Evolutionary conservation across 2,329 filamentous ascomycete genomes (phyloP).

Genomic region (Phyllosticta citribraziliensis): DNA sequence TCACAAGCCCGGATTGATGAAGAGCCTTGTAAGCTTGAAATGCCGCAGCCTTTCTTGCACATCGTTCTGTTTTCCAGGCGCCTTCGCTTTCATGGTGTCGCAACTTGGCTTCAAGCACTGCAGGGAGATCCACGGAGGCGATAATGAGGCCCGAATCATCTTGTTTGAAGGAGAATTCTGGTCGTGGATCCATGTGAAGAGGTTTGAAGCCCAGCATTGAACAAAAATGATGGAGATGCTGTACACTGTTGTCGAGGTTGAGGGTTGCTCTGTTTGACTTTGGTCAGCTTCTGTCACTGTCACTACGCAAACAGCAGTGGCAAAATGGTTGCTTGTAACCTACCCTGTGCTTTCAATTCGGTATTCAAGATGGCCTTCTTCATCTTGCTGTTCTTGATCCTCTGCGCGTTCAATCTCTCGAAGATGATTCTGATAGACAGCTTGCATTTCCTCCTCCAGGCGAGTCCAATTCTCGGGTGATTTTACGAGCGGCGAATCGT

Average conservation of each 20-base stretch:
- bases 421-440: slow-evolving; percentile 55
- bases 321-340: slow-evolving; percentile 3
- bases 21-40: slow-evolving; percentile 69
- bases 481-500: slow-evolving; percentile 14
- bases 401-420: slow-evolving; percentile 39
- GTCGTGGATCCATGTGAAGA: slow-evolving; percentile 55
- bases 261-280: slow-evolving; percentile 48
- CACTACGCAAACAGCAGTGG: too few relatives aligned
- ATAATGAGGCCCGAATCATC: slow-evolving; percentile 27
- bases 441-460: slow-evolving; percentile 65
- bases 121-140: slow-evolving; percentile 61
- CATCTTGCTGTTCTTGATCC: slow-evolving; percentile 40
- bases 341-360: slow-evolving; percentile 21
- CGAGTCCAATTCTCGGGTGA: slow-evolving; percentile 46
- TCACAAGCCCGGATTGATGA: slow-evolving; percentile 61
- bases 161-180: slow-evolving; percentile 55
- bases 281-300: too few relatives aligned
- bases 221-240: slow-evolving; percentile 80
- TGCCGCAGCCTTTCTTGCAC: slow-evolving; percentile 70
- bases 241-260: slow-evolving; percentile 61
- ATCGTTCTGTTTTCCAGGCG: slow-evolving; percentile 61
- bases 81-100: slow-evolving; percentile 43
- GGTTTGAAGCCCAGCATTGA: slow-evolving; percentile 42
- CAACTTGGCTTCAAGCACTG: slow-evolving; percentile 54
- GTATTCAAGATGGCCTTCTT: slow-evolving; percentile 21